Conservation (phyloP, 2,329 filamentous ascomycete species). For the Aspergillus sojae region DNA sequence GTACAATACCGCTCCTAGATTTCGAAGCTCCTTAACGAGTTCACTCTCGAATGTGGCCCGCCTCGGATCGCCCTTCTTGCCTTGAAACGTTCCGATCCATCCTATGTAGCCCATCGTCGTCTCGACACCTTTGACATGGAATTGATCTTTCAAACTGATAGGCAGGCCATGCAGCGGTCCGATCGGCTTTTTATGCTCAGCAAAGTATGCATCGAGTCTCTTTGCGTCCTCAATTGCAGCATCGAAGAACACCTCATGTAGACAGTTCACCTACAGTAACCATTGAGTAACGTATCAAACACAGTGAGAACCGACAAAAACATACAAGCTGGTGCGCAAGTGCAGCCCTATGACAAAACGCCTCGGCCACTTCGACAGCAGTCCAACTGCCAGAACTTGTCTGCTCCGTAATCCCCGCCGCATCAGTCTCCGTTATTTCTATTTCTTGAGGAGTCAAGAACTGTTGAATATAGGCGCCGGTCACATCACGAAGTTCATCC, state of each 20-base stretch:
- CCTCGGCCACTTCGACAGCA: conserved; percentile 57
- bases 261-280: conserved; percentile 45
- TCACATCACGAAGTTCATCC: conserved; percentile 59
- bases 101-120: conserved; percentile 66
- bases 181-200: conserved; percentile 46
- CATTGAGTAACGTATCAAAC: not conserved
- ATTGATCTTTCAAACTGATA: conserved; percentile 56
- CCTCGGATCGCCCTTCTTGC: conserved; percentile 55
- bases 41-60: conserved; percentile 57
- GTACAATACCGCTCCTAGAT: conserved; percentile 57
- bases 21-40: conserved; percentile 58
- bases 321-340: conserved; percentile 61
- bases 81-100: conserved; percentile 66
- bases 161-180: conserved; percentile 67
- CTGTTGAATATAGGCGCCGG: conserved; percentile 58
- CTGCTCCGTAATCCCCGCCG: conserved; percentile 57
- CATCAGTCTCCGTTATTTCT: conserved; percentile 64
- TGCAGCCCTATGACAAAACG: conserved; percentile 60
- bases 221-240: conserved; percentile 54
- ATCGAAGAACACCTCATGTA: conserved; percentile 59
- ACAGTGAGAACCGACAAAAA: not conserved
- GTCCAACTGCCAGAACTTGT: conserved; percentile 59
- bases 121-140: conserved; percentile 53
- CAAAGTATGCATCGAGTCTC: conserved; percentile 51
- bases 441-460: conserved; percentile 58